Percentiles rank a stretch among this genome's conserved stretches.
phyloP scores from a whole-genome alignment of 805 yeast species.

The Ogataea chonburiensis region DNA sequence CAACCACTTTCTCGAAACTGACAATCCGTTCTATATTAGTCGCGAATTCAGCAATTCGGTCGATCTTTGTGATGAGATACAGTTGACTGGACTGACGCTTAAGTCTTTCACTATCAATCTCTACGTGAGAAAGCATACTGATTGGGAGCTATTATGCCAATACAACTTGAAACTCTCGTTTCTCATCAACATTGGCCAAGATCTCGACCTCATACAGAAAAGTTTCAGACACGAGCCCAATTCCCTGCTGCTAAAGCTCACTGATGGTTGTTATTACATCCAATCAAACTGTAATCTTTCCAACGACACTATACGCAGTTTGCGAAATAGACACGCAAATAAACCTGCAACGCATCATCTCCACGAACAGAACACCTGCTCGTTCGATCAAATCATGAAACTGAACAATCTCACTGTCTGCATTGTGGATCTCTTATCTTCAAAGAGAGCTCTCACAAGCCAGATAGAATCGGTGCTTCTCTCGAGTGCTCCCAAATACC shows the following conservation, averaged over 20 bases:
- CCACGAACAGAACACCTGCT: conserved; percentile 29
- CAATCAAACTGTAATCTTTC: conserved; percentile 18
- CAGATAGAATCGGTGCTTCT: conserved; percentile 9
- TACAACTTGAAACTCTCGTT: conserved; percentile 31
- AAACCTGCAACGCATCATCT: conserved; percentile 3
- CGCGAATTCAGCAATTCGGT: conserved; percentile 30
- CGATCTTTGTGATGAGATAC: conserved; percentile 28
- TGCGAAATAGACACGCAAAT: conserved; percentile 12
- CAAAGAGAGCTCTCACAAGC: conserved; percentile 16
- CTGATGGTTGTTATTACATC: conserved; percentile 35
- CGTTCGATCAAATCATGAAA: conserved; percentile 43
- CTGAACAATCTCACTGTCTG: conserved; percentile 39
- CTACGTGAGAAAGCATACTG: conserved; percentile 14
- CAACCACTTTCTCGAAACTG: conserved; percentile 28
- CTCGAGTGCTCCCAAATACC: background rate
- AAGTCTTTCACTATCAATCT: conserved; percentile 29
- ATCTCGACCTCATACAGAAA: conserved; percentile 21
- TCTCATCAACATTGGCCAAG: conserved; percentile 34
- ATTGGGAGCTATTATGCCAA: conserved; percentile 29
- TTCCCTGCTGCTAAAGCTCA: conserved; percentile 28
- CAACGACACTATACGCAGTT: conserved; percentile 9
- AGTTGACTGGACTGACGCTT: conserved; percentile 17
- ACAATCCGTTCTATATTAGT: conserved; percentile 37
- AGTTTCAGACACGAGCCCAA: conserved; percentile 24
- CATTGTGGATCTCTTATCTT: conserved; percentile 33